Base-by-base conservation (phyloP, 257 asterid genomes). In the Rehmannia glutinosa region DNA sequence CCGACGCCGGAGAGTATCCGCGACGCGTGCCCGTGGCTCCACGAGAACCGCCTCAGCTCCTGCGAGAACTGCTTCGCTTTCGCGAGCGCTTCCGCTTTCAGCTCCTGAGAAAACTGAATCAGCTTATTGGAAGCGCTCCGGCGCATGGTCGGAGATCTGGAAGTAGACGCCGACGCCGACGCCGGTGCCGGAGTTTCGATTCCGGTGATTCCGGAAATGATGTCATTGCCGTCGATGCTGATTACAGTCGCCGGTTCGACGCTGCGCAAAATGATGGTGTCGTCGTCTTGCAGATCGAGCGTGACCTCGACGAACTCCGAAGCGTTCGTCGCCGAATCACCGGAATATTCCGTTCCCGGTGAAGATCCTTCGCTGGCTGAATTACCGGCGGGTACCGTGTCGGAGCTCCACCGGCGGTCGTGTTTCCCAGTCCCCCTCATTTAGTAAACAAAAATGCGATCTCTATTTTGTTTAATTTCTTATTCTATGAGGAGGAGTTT, bases 201-300 rank as follows among this genome's bases (percentile, higher is more conserved):
- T 6, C 75, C 73, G 13, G 63, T 8, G 56, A 75, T 27, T 5
- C 83, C 80, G 2, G 86, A 46, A 20, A 53, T 54, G 33, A 77
- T 83, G 63, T 81, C 85, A 19, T 77, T 72, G 25, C 65, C 73
- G 71, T 83, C 87, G 70, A 83, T 78, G 64, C 33, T 76, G 70
- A 82, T 82, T 12, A 46, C 72, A 19, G 95, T 75, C 0, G 97
- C 97, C 42, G 97, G 97, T 28, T 93, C 98, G 2, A 92, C 96
- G 74, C 98, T 90, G 21, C 98, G 91, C 0, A 93, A 66, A 12
- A 93, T 75, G 42, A 93, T 84, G 1, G 96, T 93, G 62, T 93
- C 97, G 64, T 93, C 99, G 77, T 93, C 97, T 25, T 90, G 99
- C 2, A 93, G 92, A 83, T 93, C 99, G 61, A 93, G 96, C 43